phyloP scores from a whole-genome alignment of 805 yeast species.

The Candida nanaspora region DNA sequence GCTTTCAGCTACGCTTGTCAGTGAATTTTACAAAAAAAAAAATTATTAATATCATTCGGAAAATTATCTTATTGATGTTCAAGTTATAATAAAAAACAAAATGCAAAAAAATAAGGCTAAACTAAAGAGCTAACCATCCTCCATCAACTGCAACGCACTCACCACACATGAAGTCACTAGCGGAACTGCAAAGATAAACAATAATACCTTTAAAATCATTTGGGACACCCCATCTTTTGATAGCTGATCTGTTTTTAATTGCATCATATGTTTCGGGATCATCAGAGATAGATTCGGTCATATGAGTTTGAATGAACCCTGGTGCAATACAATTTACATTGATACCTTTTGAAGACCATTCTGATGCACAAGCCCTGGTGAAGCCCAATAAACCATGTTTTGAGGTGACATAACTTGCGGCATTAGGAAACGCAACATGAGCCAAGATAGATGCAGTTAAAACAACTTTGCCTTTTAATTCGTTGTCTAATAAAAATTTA shows the following conservation, averaged over 20 bases:
- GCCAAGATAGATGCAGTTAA: slow-evolving; percentile 35
- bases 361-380: slow-evolving; percentile 33
- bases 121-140: slow-evolving; percentile 33
- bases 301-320: slow-evolving; percentile 40
- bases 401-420: slow-evolving; percentile 34
- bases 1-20: too few relatives aligned
- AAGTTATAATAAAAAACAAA: too few relatives aligned
- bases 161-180: slow-evolving; percentile 45
- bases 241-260: slow-evolving; percentile 33
- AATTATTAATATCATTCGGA: too few relatives aligned
- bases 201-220: slow-evolving; percentile 39
- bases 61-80: too few relatives aligned
- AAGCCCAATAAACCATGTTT: slow-evolving; percentile 33
- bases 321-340: slow-evolving; percentile 44
- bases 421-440: slow-evolving; percentile 31
- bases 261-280: slow-evolving; percentile 20
- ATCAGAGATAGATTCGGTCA: slow-evolving; percentile 27
- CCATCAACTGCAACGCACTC: slow-evolving; percentile 48
- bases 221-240: slow-evolving; percentile 40
- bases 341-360: slow-evolving; percentile 38
- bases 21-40: too few relatives aligned
- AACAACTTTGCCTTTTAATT: slow-evolving; percentile 30
- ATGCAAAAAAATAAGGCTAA: too few relatives aligned
- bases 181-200: slow-evolving; percentile 40
- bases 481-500: slow-evolving; percentile 25